These are phyloP conservation scores for Penicillium goetzii DNA, from an alignment of 495 filamentous ascomycete species.

Conservation along the genomic window DNA sequence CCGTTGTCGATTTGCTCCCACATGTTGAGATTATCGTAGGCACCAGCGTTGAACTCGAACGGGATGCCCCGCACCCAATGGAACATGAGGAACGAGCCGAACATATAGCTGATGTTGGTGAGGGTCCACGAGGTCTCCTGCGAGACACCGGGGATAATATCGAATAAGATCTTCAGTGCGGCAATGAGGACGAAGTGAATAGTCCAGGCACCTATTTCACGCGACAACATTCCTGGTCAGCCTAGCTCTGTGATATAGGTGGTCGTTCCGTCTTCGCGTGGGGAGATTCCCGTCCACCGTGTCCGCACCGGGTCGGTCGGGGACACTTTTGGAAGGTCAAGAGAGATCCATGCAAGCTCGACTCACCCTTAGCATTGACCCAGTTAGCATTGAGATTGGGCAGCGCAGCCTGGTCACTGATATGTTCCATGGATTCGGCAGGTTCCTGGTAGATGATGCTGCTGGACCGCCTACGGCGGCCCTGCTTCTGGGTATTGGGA, in stretches of 20 bases:
- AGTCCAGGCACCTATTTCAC: constrained; percentile 81
- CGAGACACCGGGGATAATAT: constrained; percentile 90
- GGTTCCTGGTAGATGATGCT: constrained; percentile 97
- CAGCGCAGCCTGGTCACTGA: constrained; percentile 90
- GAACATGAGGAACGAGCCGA: constrained; percentile 98
- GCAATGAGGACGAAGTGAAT: constrained; percentile 93
- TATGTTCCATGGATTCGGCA: constrained; percentile 89
- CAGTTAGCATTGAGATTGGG: constrained; percentile 97
- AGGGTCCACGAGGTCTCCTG: constrained; percentile 98
- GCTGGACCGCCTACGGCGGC: constrained; percentile 86
- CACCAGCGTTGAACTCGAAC: constrained; percentile 98
- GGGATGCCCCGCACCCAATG: constrained; percentile 97
- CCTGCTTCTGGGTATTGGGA: constrained; percentile 62
- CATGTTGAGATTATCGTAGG: constrained; percentile 99
- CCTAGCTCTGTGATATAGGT: constrained; percentile 1
- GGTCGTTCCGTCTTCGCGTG: constrained; percentile 1
- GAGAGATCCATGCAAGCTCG: not conserved
- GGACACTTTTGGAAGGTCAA: not conserved
- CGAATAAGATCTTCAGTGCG: constrained; percentile 90
- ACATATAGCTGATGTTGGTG: constrained; percentile 98
- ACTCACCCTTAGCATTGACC: constrained; percentile 97
- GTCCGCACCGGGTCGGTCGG: constrained; percentile 18
- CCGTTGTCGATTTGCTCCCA: constrained; percentile 99
- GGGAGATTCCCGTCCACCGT: constrained; percentile 15
- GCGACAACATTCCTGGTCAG: constrained; percentile 21